phyloP scores from a whole-genome alignment of 2,329 filamentous ascomycete genomes.

The Amylocarpus encephaloides region DNA sequence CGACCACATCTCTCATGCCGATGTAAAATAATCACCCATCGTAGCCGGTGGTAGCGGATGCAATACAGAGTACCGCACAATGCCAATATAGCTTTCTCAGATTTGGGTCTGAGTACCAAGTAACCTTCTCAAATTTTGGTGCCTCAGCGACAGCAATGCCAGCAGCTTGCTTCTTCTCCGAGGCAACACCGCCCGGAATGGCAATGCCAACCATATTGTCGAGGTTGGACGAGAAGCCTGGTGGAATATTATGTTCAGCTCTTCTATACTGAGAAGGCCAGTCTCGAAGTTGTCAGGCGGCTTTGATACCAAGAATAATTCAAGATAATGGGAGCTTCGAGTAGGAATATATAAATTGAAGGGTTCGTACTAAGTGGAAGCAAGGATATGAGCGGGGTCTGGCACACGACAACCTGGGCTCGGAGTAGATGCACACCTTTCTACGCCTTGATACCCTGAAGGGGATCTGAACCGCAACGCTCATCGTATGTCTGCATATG shows the following conservation, averaged over 20 bases:
- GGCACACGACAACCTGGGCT: conserved; percentile 3
- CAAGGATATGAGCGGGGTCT: conserved; percentile 6
- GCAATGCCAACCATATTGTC: conserved; percentile 8
- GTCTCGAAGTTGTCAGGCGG: too few species aligned
- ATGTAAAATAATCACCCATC: conserved; percentile 40
- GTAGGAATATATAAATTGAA: conserved; percentile 3
- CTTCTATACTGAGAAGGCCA: too few species aligned
- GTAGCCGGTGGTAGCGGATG: conserved; percentile 56
- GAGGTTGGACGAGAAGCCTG: neutral
- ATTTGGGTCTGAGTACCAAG: conserved; percentile 51
- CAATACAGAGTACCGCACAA: conserved; percentile 49
- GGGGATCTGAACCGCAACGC: conserved; percentile 5
- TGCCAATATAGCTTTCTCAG: conserved; percentile 50
- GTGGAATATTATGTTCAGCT: neutral
- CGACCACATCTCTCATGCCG: neutral
- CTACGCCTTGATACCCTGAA: conserved; percentile 9
- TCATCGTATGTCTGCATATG: conserved; percentile 12
- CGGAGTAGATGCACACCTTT: conserved; percentile 1
- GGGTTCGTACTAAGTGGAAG: neutral
- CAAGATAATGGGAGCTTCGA: neutral
- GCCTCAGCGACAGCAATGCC: conserved; percentile 36
- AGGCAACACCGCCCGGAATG: neutral
- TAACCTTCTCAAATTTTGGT: conserved; percentile 48
- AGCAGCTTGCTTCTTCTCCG: neutral
- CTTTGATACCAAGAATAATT: neutral